A percentile compares a stretch with the other conserved stretches of the same genome.
Evolutionary conservation across 2,329 filamentous ascomycete genomes (phyloP).

Genomic region (Hypoxylon sp.): DNA sequence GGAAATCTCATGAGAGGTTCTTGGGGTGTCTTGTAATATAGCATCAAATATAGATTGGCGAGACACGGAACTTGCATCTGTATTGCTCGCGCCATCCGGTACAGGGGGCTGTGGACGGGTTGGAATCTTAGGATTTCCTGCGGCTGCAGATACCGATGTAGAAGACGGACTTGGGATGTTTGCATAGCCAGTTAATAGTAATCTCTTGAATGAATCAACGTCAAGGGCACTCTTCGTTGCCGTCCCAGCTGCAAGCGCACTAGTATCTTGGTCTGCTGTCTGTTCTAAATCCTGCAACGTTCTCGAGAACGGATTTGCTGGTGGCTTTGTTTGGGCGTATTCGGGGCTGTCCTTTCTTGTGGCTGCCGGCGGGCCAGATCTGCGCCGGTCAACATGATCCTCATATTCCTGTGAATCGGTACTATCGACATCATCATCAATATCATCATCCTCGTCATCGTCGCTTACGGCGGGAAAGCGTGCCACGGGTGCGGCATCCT

Average conservation of each 20-base stretch:
- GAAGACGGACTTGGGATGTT: slow-evolving; percentile 53
- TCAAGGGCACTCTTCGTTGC: slow-evolving; percentile 70
- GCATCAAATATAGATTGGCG: slow-evolving; percentile 71
- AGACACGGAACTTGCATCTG: slow-evolving; percentile 72
- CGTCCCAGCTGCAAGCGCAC: slow-evolving; percentile 53
- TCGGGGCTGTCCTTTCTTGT: slow-evolving; percentile 40
- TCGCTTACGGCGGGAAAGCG: slow-evolving; percentile 49
- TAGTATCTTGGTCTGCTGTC: slow-evolving; percentile 53
- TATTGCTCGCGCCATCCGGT: slow-evolving; percentile 65
- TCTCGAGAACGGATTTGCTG: slow-evolving; percentile 71
- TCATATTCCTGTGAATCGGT: slow-evolving; percentile 51
- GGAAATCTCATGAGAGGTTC: slow-evolving; percentile 72
- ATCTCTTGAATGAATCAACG: slow-evolving; percentile 82
- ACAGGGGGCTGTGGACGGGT: slow-evolving; percentile 48
- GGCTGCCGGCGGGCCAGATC: slow-evolving; percentile 39
- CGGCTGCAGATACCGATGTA: slow-evolving; percentile 51
- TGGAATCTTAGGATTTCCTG: slow-evolving; percentile 39
- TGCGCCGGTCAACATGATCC: slow-evolving; percentile 48
- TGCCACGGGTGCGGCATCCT: slow-evolving; percentile 60
- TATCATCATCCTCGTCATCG: slow-evolving; percentile 49
- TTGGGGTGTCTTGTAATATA: slow-evolving; percentile 64
- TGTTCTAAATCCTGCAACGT: slow-evolving; percentile 68
- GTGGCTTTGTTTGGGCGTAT: slow-evolving; percentile 52
- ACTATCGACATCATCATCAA: slow-evolving; percentile 38
- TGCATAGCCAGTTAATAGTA: slow-evolving; percentile 81